A percentile compares a stretch with the other conserved stretches of the same genome.
phyloP scores from a whole-genome alignment of 805 yeast genomes.

The Teunomyces panamensis region DNA sequence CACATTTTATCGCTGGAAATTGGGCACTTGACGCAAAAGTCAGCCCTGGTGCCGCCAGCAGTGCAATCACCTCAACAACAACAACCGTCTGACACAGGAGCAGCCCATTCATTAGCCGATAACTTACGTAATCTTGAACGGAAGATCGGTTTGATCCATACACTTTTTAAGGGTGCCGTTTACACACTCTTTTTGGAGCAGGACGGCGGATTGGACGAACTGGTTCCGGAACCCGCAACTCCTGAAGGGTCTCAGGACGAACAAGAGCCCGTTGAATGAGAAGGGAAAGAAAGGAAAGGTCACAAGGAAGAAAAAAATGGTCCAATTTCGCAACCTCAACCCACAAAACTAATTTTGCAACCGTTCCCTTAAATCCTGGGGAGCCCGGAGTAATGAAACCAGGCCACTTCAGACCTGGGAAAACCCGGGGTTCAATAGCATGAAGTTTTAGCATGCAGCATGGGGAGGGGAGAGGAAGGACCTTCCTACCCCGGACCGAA shows the following conservation, averaged over 20 bases:
- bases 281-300: not conserved
- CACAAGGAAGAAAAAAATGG: too few relatives aligned
- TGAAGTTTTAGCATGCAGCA: too few relatives aligned
- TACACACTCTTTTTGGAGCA: conserved; percentile 59
- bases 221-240: not conserved
- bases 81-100: conserved; percentile 5
- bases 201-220: conserved; percentile 17
- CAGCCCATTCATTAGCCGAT: conserved; percentile 35
- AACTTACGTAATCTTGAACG: conserved; percentile 59
- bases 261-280: not conserved
- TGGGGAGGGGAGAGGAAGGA: too few relatives aligned
- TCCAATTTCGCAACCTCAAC: too few relatives aligned
- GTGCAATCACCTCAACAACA: not conserved
- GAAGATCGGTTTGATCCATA: conserved; percentile 61
- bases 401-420: too few relatives aligned
- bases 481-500: not conserved
- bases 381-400: too few relatives aligned
- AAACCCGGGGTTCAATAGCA: too few relatives aligned
- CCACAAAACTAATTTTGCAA: too few relatives aligned
- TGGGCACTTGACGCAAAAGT: conserved; percentile 20
- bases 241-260: not conserved
- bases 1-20: conserved; percentile 32
- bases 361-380: too few relatives aligned
- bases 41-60: conserved; percentile 2
- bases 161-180: conserved; percentile 67